Evolutionary conservation across 116 monocot species (phyloP).

Genomic region (Iris pallida): DNA sequence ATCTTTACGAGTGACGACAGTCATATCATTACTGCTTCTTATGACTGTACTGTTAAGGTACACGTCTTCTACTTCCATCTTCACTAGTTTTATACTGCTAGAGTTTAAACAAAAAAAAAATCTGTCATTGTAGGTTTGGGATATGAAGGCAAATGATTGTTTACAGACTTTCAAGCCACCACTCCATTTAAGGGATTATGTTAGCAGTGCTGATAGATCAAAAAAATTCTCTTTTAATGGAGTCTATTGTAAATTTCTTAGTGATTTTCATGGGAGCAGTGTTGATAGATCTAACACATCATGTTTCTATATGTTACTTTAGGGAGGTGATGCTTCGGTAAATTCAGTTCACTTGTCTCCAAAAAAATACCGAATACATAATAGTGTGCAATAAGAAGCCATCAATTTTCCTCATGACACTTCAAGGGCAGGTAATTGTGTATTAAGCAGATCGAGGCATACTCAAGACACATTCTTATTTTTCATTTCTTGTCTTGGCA

Average conservation of each 20-base stretch:
- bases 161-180: conserved; percentile 98
- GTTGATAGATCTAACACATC: background rate
- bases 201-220: too few species aligned
- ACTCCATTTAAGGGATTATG: conserved; percentile 77
- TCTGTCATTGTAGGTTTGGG: conserved; percentile 71
- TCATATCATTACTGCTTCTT: conserved; percentile 90
- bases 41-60: conserved; percentile 97
- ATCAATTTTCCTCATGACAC: conserved; percentile 95
- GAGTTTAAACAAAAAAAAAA: conserved; percentile 2
- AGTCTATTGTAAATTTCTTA: background rate
- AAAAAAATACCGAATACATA: conserved; percentile 85
- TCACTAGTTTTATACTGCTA: background rate
- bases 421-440: conserved; percentile 85
- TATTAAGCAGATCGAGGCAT: background rate
- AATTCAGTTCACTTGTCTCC: conserved; percentile 88
- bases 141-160: conserved; percentile 92
- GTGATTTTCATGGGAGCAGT: background rate
- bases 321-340: conserved; percentile 99
- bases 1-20: conserved; percentile 82
- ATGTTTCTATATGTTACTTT: conserved; percentile 7
- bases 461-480: background rate
- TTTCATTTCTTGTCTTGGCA: background rate
- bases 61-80: background rate
- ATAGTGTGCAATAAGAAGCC: conserved; percentile 98
- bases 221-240: background rate